A percentile compares a stretch with the other conserved stretches of the same genome.
phyloP scores from a whole-genome alignment of 2,329 filamentous ascomycete genomes.

The Fusarium citri region DNA sequence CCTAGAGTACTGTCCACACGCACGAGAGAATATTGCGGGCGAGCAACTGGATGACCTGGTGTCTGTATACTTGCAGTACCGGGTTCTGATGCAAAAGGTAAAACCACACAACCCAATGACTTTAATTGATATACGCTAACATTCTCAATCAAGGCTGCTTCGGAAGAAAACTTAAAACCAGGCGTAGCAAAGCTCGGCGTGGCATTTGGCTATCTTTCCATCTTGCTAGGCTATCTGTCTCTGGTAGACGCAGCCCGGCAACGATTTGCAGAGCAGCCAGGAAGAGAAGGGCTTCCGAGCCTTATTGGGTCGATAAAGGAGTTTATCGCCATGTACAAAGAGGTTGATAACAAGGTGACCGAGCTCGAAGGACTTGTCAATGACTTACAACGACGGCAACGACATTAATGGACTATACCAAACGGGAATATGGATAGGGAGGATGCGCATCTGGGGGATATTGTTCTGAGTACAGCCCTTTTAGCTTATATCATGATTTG shows the following conservation, averaged over 20 bases:
- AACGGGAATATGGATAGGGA: conserved; percentile 9
- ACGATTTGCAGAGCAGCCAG: conserved; percentile 57
- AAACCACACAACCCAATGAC: conserved; percentile 46
- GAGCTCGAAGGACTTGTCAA: conserved; percentile 55
- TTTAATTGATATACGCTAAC: conserved; percentile 6
- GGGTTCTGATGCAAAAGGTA: conserved; percentile 76
- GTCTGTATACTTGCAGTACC: conserved; percentile 74
- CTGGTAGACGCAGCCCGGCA: conserved; percentile 62
- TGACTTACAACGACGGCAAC: conserved; percentile 48
- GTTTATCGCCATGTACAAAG: conserved; percentile 64
- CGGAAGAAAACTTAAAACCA: conserved; percentile 78
- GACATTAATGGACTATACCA: conserved; percentile 29
- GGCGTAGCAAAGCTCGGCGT: conserved; percentile 87
- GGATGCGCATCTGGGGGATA: not conserved
- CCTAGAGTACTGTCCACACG: conserved; percentile 77
- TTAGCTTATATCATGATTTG: conserved; percentile 24
- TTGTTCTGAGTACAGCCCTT: conserved; percentile 20
- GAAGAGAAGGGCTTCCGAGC: conserved; percentile 57
- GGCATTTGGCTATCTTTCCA: conserved; percentile 85
- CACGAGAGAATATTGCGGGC: conserved; percentile 58
- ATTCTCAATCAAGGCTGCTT: conserved; percentile 66
- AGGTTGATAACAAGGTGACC: conserved; percentile 58
- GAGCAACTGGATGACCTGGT: conserved; percentile 69
- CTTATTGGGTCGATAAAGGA: conserved; percentile 66
- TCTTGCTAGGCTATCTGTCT: conserved; percentile 85